Conservation (phyloP, 805 yeast species). For the Lipomyces chichibuensis region DNA sequence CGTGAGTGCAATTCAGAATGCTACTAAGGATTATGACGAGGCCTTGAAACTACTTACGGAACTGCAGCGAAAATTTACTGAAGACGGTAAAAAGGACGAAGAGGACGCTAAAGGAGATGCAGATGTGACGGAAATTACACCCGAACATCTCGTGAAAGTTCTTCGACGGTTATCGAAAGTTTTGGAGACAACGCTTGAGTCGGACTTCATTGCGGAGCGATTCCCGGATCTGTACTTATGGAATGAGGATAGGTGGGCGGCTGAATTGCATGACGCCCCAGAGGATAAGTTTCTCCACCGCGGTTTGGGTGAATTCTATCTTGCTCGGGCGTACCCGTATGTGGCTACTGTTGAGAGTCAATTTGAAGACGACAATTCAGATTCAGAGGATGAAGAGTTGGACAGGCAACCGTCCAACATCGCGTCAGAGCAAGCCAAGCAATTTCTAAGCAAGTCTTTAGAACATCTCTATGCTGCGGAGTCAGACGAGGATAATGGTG, state of each 20-base stretch:
- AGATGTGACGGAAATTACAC: background rate
- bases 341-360: constrained; percentile 41
- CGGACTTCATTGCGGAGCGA: constrained; percentile 23
- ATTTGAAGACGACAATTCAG: constrained; percentile 34
- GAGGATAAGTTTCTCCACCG: constrained; percentile 1
- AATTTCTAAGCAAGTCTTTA: constrained; percentile 17
- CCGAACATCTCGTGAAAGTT: background rate
- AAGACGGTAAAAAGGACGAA: background rate
- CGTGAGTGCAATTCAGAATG: constrained; percentile 30
- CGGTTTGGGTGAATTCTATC: constrained; percentile 43
- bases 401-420: constrained; percentile 14
- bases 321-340: constrained; percentile 41
- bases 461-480: constrained; percentile 4
- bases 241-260: constrained; percentile 14
- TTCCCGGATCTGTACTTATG: constrained; percentile 30
- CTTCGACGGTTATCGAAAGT: constrained; percentile 21
- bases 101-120: background rate
- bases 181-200: constrained; percentile 28
- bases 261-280: background rate
- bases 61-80: background rate
- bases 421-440: constrained; percentile 8
- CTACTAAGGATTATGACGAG: constrained; percentile 30
- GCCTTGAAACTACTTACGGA: constrained; percentile 10
- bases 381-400: constrained; percentile 21
- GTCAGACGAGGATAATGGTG: constrained; percentile 9